phyloP scores from a whole-genome alignment of 768 basidiomycete genomes.

The Pulveroboletus sp. region DNA sequence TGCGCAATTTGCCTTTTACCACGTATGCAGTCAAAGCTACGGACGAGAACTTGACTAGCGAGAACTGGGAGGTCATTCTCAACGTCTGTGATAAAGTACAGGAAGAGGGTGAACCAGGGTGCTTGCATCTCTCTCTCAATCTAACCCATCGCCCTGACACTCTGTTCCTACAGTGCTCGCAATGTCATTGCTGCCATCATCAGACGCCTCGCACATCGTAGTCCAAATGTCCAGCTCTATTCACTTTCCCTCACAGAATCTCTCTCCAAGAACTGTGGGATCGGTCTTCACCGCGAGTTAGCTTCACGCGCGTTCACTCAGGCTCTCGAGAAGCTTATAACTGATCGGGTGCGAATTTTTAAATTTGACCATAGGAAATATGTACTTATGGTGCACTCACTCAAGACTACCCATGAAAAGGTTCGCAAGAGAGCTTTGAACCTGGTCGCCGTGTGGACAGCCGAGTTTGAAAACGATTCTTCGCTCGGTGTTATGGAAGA shows the following conservation, averaged over 20 bases:
- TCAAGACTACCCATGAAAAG: conserved; percentile 84
- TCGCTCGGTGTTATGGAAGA: conserved; percentile 89
- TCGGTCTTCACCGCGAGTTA: conserved; percentile 78
- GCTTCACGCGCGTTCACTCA: conserved; percentile 88
- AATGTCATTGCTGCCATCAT: conserved; percentile 79
- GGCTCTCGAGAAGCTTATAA: conserved; percentile 79
- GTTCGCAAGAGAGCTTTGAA: conserved; percentile 72
- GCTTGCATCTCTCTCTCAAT: conserved; percentile 5
- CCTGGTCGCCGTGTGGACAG: conserved; percentile 78
- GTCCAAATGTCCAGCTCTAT: conserved; percentile 95
- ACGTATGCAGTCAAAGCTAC: conserved; percentile 78
- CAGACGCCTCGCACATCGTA: conserved; percentile 90
- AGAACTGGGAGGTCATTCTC: conserved; percentile 94
- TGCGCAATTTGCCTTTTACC: neutral
- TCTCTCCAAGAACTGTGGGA: conserved; percentile 85
- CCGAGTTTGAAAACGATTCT: conserved; percentile 75
- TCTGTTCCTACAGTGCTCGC: conserved; percentile 58
- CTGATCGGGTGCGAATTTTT: conserved; percentile 65
- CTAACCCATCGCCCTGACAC: conserved; percentile 14
- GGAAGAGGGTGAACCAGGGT: conserved; percentile 88
- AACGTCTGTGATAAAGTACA: conserved; percentile 95
- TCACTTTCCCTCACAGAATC: conserved; percentile 84
- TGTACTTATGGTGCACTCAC: conserved; percentile 12
- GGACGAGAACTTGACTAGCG: conserved; percentile 91
- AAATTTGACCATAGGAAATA: neutral